Evolutionary conservation across 805 yeast genomes (phyloP).

Genomic region (Starmera caribaea): DNA sequence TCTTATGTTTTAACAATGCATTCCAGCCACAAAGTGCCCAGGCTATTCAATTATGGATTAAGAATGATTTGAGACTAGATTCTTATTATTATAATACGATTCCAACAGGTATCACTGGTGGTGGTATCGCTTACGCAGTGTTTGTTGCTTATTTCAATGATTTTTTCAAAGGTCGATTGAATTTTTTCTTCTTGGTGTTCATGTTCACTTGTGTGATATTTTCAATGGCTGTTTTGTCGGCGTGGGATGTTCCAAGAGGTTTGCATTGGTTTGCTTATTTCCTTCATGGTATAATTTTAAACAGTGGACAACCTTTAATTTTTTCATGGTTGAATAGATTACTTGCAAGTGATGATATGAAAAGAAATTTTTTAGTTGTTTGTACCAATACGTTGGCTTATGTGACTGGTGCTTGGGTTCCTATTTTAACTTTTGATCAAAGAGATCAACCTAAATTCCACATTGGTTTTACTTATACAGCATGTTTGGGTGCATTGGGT

Average conservation of each 20-base stretch:
- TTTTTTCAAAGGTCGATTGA: constrained; percentile 23
- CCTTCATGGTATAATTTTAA: constrained; percentile 33
- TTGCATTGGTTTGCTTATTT: constrained; percentile 39
- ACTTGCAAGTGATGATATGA: constrained; percentile 19
- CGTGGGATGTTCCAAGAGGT: constrained; percentile 36
- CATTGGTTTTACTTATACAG: constrained; percentile 27
- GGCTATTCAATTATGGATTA: constrained; percentile 1
- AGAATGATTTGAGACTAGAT: constrained; percentile 12
- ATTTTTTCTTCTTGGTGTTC: constrained; percentile 25
- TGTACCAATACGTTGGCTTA: constrained; percentile 29
- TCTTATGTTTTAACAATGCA: constrained; percentile 2
- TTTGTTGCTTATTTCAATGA: constrained; percentile 25
- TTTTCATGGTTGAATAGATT: constrained; percentile 43
- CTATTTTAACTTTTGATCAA: constrained; percentile 28
- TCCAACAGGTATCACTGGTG: constrained; percentile 27
- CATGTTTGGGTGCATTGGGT: constrained; percentile 22
- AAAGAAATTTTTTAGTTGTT: constrained; percentile 23
- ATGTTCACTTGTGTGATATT: constrained; percentile 30
- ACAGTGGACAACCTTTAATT: constrained; percentile 44
- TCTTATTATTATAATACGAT: constrained; percentile 25
- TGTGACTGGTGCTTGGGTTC: constrained; percentile 28
- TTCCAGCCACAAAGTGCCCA: constrained; percentile 1
- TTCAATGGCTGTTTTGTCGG: constrained; percentile 32
- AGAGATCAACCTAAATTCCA: constrained; percentile 22
- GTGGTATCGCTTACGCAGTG: constrained; percentile 26